Base-by-base conservation (phyloP, 2,329 filamentous ascomycete species). In the Geosmithia morbida region DNA sequence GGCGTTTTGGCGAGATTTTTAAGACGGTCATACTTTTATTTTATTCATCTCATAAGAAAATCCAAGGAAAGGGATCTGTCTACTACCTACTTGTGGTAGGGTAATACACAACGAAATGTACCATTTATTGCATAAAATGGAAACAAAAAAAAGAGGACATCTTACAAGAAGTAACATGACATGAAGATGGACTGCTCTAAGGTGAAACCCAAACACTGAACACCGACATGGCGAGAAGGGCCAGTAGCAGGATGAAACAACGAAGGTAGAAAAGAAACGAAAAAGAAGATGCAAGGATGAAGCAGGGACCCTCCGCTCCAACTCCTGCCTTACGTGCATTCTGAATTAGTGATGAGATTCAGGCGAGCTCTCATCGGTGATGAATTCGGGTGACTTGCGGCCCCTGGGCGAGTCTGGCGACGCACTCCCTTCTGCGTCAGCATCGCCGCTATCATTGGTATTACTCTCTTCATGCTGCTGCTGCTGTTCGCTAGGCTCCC, bases 311-410 rank as follows among this genome's bases (percentile, higher is more conserved):
- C n/a, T n/a, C n/a, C 22, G 4, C 19, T 2, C 19, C 18, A 20
- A 43, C 19, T 43, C 17, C 40, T 42, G n/a, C 13, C n/a, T 4
- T 20, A 41, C 22, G 13, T 30, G 7, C 33, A 17, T 10, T 37
- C 18, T 26, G 33, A 16, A 11, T 44, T 45, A 42, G 26, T 14
- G 39, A 17, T 40, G 48, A 30, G 46, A 45, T 18, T 56, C 54
- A 29, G 57, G 53, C n/a, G 58, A 59, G 47, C 55, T 58, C 43
- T 59, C 55, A 30, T 61, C 55, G 18, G 56, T 52, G 39, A 57
- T 48, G 33, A 56, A 52, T 22, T 55, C 58, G n/a, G 57, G 54
- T 41, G 58, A 60, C 26, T 51, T 55, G 41, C 52, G 52, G 44
- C 51, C 48, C 19, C 49, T 50, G 19, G 46, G 40, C 2, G 51